Conservation (phyloP, 208 protist genomes). For the Wallacemonas sp. region DNA sequence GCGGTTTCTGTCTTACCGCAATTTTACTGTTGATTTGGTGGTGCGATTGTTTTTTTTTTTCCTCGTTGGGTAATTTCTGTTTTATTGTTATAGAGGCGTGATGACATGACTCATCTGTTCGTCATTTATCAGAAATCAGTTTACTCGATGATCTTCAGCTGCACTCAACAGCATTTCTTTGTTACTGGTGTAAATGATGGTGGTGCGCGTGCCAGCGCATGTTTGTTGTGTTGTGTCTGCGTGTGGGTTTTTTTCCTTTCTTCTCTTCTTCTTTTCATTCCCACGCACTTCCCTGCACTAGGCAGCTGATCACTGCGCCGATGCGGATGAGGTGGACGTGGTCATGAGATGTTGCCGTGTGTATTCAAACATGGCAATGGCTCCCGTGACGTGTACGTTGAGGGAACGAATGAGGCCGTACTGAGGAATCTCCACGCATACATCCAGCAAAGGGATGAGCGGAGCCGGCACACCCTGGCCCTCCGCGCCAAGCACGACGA, state of each 20-base stretch:
- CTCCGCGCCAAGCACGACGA: conserved; percentile 86
- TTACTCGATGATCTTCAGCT: too few relatives aligned
- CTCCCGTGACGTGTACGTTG: conserved; percentile 92
- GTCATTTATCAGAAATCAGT: conserved; percentile 1
- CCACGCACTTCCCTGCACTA: too few relatives aligned
- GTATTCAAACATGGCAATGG: conserved; percentile 92
- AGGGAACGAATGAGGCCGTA: conserved; percentile 90
- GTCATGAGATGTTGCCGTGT: conserved; percentile 82
- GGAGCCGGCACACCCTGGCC: conserved; percentile 87
- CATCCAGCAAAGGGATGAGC: conserved; percentile 76
- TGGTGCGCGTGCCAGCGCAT: neutral
- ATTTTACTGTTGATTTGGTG: too few relatives aligned
- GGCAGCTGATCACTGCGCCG: neutral
- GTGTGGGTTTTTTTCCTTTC: too few relatives aligned
- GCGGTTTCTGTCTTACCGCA: too few relatives aligned
- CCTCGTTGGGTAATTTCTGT: neutral
- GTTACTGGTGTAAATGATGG: too few relatives aligned
- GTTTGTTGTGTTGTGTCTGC: too few relatives aligned
- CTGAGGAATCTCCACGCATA: conserved; percentile 92
- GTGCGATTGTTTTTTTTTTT: neutral
- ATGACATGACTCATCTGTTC: neutral
- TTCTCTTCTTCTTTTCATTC: too few relatives aligned
- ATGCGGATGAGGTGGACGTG: neutral
- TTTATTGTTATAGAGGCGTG: neutral
- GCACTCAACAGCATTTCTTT: too few relatives aligned